phyloP scores from a whole-genome alignment of 2,329 filamentous ascomycete genomes.

The Penicillium psychrosexuale region DNA sequence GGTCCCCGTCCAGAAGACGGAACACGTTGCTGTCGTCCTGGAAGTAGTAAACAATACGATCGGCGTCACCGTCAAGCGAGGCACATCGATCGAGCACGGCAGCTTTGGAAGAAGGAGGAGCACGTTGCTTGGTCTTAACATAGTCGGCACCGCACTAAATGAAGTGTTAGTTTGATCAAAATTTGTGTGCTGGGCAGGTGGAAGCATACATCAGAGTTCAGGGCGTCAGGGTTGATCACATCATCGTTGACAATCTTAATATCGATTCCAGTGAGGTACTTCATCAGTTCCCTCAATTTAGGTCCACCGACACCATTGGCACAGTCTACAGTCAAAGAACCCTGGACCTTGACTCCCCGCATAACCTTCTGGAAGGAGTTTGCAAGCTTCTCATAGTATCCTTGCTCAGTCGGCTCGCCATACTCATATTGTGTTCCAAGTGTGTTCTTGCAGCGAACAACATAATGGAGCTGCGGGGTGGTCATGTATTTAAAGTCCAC shows the following conservation, averaged over 20 bases:
- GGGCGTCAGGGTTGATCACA: slow-evolving; percentile 79
- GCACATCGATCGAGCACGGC: slow-evolving; percentile 74
- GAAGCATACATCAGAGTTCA: slow-evolving; percentile 76
- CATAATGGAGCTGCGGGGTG: slow-evolving; percentile 96
- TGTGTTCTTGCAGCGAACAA: slow-evolving; percentile 92
- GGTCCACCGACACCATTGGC: slow-evolving; percentile 96
- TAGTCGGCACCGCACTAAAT: slow-evolving; percentile 85
- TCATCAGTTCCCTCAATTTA: slow-evolving; percentile 81
- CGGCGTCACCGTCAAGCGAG: slow-evolving; percentile 92
- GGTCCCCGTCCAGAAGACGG: slow-evolving; percentile 91
- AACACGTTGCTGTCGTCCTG: slow-evolving; percentile 77
- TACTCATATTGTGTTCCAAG: slow-evolving; percentile 83
- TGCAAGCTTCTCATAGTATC: slow-evolving; percentile 91
- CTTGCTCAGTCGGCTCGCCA: slow-evolving; percentile 80
- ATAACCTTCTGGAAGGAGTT: slow-evolving; percentile 82
- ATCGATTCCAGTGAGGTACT: slow-evolving; percentile 72
- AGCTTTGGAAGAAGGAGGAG: slow-evolving; percentile 77
- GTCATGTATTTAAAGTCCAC: slow-evolving; percentile 89
- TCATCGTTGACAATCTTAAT: slow-evolving; percentile 91
- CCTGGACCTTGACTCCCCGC: slow-evolving; percentile 69
- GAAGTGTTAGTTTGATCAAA: slow-evolving; percentile 16
- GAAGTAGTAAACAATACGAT: slow-evolving; percentile 95
- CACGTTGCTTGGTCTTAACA: slow-evolving; percentile 94
- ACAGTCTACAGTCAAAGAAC: slow-evolving; percentile 81
- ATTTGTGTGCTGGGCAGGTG: not conserved